Conservation (phyloP, 2,329 filamentous ascomycete genomes). For the Arachnomyces sp. region DNA sequence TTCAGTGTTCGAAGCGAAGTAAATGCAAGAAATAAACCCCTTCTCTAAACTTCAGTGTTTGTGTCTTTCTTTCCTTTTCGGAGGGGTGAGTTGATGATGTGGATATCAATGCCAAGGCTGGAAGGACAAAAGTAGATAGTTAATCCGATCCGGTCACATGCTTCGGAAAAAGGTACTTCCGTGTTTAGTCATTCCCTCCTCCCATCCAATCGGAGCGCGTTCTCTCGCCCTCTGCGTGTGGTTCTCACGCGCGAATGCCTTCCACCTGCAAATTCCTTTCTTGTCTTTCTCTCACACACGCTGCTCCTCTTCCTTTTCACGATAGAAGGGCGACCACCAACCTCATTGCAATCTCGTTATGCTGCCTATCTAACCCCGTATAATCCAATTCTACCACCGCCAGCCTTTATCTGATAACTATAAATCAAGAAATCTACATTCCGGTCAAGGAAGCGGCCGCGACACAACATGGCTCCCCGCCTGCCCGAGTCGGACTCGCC, state of each 20-base stretch:
- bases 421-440: too few relatives aligned
- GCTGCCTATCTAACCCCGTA: too few relatives aligned
- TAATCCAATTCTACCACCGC: too few relatives aligned
- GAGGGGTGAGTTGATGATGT: neutral
- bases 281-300: constrained; percentile 5
- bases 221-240: constrained; percentile 23
- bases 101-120: neutral
- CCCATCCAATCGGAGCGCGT: constrained; percentile 30
- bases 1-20: too few relatives aligned
- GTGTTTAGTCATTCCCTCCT: constrained; percentile 22
- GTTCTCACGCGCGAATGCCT: constrained; percentile 19
- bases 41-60: neutral
- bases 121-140: constrained; percentile 3
- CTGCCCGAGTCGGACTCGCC: constrained; percentile 31
- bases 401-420: too few relatives aligned
- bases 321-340: too few relatives aligned
- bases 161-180: constrained; percentile 7
- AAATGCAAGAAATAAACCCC: too few relatives aligned
- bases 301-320: neutral
- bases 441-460: too few relatives aligned
- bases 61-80: neutral
- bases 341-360: too few relatives aligned
- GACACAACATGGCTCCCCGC: constrained; percentile 32
- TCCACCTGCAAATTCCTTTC: constrained; percentile 2
- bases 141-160: constrained; percentile 2